Conservation (phyloP, 331 rosid species). For the Erythrophleum ivorense region DNA sequence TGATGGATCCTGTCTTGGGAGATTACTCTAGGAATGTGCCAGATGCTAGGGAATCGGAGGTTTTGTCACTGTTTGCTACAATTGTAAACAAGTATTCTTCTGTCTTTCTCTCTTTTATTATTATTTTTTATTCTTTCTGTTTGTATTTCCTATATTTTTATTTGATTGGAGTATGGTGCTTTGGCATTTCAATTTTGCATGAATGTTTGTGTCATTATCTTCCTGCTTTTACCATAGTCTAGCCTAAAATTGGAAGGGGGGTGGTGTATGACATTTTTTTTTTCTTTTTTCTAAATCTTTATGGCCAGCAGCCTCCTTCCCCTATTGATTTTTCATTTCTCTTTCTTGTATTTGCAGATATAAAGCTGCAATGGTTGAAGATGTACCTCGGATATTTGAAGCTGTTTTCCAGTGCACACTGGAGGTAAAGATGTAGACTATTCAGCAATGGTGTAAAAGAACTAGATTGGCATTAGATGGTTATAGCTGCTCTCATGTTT, state of each 20-base stretch:
- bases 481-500: slow-evolving; percentile 3
- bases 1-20: slow-evolving; percentile 94
- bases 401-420: slow-evolving; percentile 96
- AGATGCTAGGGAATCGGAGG: slow-evolving; percentile 97
- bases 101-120: background rate
- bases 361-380: slow-evolving; percentile 83
- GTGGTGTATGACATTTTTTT: background rate
- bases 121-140: background rate
- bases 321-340: background rate
- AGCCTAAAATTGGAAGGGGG: background rate
- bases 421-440: slow-evolving; percentile 60
- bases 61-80: slow-evolving; percentile 92
- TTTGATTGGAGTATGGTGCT: slow-evolving; percentile 20
- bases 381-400: slow-evolving; percentile 92
- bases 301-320: background rate
- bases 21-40: slow-evolving; percentile 97
- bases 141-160: background rate
- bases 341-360: slow-evolving; percentile 56
- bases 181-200: slow-evolving; percentile 13
- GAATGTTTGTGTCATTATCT: background rate
- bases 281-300: background rate
- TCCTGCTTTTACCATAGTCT: background rate
- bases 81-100: slow-evolving; percentile 76
- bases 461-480: slow-evolving; percentile 12
- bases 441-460: slow-evolving; percentile 21